Evolutionary conservation across 208 protist genomes (phyloP).

Genomic region (Leishmania major): DNA sequence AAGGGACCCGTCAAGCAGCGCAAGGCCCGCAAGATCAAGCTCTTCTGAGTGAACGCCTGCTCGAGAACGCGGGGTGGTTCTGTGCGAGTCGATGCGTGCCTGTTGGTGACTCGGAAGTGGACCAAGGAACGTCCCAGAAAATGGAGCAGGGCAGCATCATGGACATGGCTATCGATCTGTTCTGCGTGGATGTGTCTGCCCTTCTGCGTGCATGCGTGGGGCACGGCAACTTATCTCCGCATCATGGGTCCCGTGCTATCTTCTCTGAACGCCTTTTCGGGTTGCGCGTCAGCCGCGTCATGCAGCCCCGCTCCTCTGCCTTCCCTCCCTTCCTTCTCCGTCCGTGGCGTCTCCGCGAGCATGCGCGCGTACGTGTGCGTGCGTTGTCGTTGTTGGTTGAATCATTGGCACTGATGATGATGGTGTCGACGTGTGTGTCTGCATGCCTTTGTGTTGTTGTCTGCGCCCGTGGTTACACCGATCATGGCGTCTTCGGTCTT

Average conservation of each 20-base stretch:
- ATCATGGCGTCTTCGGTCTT: not conserved
- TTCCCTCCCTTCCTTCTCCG: not conserved
- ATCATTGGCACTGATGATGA: not conserved
- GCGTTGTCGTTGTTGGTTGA: not conserved
- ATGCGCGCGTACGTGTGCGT: not conserved
- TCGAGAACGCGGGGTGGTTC: not conserved
- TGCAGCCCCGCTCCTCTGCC: not conserved
- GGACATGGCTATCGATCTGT: not conserved
- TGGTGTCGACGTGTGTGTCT: not conserved
- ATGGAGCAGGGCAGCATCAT: not conserved
- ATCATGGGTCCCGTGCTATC: not conserved
- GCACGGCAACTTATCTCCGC: not conserved
- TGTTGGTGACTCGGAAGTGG: not conserved
- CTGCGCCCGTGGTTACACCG: not conserved
- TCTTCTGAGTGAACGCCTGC: constrained; percentile 50
- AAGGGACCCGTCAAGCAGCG: constrained; percentile 86
- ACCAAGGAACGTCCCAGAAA: too few relatives aligned
- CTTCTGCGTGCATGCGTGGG: not conserved
- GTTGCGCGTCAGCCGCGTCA: not conserved
- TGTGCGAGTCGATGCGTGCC: not conserved
- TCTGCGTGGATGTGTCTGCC: not conserved
- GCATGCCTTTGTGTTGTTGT: not conserved
- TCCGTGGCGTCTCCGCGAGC: not conserved
- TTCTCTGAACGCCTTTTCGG: not conserved
- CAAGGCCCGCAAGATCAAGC: constrained; percentile 91